Evolutionary conservation across 2,329 filamentous ascomycete genomes (phyloP).

Genomic region (Alternaria arborescens): DNA sequence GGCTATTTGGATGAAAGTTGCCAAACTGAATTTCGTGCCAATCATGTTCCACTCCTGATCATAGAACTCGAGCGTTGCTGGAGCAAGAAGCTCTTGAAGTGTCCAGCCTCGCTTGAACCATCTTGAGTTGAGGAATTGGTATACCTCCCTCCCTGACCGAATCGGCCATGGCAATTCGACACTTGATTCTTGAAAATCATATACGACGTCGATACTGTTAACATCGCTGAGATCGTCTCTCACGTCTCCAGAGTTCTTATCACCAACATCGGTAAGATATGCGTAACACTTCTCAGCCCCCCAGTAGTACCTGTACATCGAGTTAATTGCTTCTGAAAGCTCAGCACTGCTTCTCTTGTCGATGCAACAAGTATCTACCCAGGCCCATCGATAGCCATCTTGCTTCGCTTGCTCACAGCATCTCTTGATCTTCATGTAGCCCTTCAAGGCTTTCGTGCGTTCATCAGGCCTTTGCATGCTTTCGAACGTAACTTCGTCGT

Average conservation of each 20-base stretch:
- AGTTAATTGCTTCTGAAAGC: background rate
- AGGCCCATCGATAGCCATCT: no score
- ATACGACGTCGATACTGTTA: no score
- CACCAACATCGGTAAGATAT: background rate
- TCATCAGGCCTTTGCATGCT: no score
- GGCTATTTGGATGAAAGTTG: rapidly evolving
- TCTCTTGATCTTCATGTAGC: no score
- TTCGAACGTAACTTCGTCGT: no score
- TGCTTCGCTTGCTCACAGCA: no score
- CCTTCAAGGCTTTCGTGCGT: no score
- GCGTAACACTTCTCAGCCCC: background rate
- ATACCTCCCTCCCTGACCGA: no score
- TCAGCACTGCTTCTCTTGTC: background rate
- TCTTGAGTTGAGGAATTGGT: background rate
- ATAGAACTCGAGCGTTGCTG: background rate
- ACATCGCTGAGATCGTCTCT: no score
- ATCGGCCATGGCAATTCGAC: no score
- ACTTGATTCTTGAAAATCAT: no score
- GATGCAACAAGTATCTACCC: background rate
- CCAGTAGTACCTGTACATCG: background rate
- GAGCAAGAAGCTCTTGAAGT: background rate
- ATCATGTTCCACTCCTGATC: background rate
- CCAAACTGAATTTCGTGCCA: background rate
- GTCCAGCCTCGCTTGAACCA: background rate
- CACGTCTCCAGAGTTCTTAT: no score